Base-by-base conservation (phyloP, 805 yeast species). In the Clavispora asparagi region DNA sequence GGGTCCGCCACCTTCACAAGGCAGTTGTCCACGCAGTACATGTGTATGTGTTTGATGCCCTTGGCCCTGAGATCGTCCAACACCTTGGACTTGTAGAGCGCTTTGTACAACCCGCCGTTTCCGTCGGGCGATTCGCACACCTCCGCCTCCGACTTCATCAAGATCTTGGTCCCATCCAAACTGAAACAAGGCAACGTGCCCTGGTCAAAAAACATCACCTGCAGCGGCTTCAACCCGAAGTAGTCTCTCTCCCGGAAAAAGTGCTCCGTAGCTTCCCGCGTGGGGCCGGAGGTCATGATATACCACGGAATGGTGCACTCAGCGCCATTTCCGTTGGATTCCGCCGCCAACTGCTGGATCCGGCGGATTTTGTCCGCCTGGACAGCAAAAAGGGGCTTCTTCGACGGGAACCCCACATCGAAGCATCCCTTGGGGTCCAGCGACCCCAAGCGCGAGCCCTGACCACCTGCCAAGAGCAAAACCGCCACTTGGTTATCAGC, bases 381-480 rank as follows among this genome's bases (percentile, higher is more conserved):
- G 46, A 94, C 77, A 64, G 90, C 96, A 66, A 94, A 94, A 47
- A 94, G 70, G 1, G 95, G 80, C 63, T 88, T 88, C 30, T 76
- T 74, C 2, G 96, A 87, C 1, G 97, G 96, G 42, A 94, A 76
- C 0, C 85, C 85, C 50, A 94, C 83, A 62, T 92, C 80, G 62
- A 81, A 94, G 66, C 97, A 92, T 1, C 99, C 99, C 66, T 94
- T 94, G 32, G 99, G 99, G 25, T 72, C 80, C 4, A 82, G 70
- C 1, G 96, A 89, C 1, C 99, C 99, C 45, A 94, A 73, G 51
- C 99, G 77, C 7, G 97, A 87, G 29, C 99, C 99, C 66, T 94
- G 99, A 42, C 99, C 99, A 46, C 99, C 99, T 11, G 99, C 97
- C 87, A 94, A 85, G 43, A 94, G 73, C 38, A 94, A 74, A 6